These are phyloP conservation scores for Xylaria palmicola DNA, from an alignment of 495 filamentous ascomycete species.

Conservation along the genomic window DNA sequence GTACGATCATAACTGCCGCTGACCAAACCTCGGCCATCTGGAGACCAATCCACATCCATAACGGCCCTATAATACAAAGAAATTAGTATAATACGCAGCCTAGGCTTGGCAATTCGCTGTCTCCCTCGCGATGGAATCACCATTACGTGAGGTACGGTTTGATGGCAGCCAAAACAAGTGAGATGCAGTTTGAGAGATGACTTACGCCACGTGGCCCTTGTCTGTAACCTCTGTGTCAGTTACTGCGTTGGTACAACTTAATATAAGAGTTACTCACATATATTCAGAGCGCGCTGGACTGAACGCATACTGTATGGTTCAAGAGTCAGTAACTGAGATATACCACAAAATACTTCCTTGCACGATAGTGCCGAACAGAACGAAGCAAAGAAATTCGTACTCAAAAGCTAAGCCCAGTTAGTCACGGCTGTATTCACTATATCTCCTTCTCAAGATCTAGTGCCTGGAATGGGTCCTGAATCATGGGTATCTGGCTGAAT, in stretches of 20 bases:
- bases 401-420: conserved; percentile 12
- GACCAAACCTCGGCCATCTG: conserved; percentile 92
- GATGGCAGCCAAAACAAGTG: background rate
- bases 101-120: too few relatives aligned
- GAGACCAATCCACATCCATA: conserved; percentile 94
- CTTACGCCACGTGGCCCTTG: conserved; percentile 81
- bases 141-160: too few relatives aligned
- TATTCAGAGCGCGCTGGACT: conserved; percentile 9
- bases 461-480: background rate
- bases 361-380: background rate
- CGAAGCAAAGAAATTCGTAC: background rate
- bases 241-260: background rate
- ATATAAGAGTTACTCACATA: conserved; percentile 9
- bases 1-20: conserved; percentile 77
- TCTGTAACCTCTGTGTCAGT: conserved; percentile 26
- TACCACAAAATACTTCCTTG: background rate
- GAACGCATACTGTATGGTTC: conserved; percentile 22
- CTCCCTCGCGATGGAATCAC: too few relatives aligned
- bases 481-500: background rate
- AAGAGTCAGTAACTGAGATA: conserved; percentile 1
- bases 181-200: background rate
- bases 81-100: background rate
- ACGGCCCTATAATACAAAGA: conserved; percentile 56
- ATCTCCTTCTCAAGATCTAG: background rate
- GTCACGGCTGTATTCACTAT: background rate